Percentiles rank a stretch among this genome's conserved stretches.
Evolutionary conservation across 2,329 filamentous ascomycete genomes (phyloP).

Genomic region (Pseudogymnoascus sp.): DNA sequence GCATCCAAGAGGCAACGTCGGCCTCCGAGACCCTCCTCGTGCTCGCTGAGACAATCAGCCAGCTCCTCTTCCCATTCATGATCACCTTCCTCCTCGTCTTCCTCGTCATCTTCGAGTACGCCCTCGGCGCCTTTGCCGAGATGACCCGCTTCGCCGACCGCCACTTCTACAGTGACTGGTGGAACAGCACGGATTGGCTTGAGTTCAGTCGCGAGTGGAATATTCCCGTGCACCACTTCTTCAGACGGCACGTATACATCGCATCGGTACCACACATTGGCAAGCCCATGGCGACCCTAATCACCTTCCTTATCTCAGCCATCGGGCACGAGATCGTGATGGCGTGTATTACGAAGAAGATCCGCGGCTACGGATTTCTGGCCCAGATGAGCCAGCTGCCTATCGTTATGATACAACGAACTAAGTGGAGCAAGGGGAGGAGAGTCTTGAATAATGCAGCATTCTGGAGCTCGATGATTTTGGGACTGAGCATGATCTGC

Average conservation of each 20-base stretch:
- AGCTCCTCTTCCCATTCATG: constrained; percentile 96
- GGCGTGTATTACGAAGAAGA: constrained; percentile 96
- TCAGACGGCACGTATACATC: constrained; percentile 88
- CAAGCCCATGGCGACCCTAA: constrained; percentile 68
- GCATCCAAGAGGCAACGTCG: constrained; percentile 40
- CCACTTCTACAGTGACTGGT: constrained; percentile 80
- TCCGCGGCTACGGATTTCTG: constrained; percentile 86
- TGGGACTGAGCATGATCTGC: constrained; percentile 70
- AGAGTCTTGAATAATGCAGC: constrained; percentile 80
- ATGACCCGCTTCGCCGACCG: constrained; percentile 89
- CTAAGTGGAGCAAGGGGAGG: constrained; percentile 64
- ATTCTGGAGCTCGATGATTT: constrained; percentile 89
- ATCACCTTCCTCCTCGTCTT: constrained; percentile 92
- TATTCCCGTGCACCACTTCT: constrained; percentile 92
- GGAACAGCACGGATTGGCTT: constrained; percentile 81
- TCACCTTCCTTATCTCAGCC: constrained; percentile 87
- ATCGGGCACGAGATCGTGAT: constrained; percentile 92
- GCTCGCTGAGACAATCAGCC: constrained; percentile 80
- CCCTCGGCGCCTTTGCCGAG: constrained; percentile 89
- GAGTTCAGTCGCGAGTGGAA: constrained; percentile 98
- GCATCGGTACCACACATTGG: constrained; percentile 73
- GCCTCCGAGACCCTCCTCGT: constrained; percentile 66
- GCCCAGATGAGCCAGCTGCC: constrained; percentile 97
- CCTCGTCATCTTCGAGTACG: constrained; percentile 96
- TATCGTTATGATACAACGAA: constrained; percentile 85